Evolutionary conservation across 305 asterid species (phyloP).

Genomic region (Nicotiana rustica): DNA sequence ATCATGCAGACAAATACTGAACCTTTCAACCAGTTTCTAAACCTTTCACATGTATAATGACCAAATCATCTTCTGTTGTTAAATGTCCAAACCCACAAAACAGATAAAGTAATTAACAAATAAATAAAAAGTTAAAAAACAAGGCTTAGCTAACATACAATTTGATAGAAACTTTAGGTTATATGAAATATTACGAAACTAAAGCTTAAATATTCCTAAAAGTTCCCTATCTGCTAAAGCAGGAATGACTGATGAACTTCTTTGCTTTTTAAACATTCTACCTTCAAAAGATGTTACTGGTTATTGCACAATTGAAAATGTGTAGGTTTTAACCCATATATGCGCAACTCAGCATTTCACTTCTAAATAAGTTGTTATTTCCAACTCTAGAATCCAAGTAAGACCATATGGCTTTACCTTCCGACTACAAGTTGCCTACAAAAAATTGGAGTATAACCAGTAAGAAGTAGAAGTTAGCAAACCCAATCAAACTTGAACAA

Average conservation of each 20-base stretch:
- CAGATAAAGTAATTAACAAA: neutral
- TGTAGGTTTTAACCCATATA: neutral
- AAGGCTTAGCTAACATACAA: slow-evolving; percentile 11
- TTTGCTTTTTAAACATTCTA: slow-evolving; percentile 14
- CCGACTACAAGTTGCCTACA: neutral
- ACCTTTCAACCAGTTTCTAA: slow-evolving; percentile 28
- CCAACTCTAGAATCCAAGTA: neutral
- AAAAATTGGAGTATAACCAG: slow-evolving; percentile 23
- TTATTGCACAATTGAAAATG: slow-evolving; percentile 6
- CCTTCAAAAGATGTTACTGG: slow-evolving; percentile 8
- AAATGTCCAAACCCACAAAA: slow-evolving; percentile 16
- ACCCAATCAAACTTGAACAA: slow-evolving; percentile 31
- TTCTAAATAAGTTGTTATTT: neutral
- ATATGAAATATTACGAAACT: neutral
- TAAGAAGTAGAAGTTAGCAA: neutral
- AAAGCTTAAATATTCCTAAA: slow-evolving; percentile 10
- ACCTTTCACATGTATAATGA: slow-evolving; percentile 8
- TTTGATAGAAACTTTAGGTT: neutral
- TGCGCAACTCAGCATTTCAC: neutral
- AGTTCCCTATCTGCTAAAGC: neutral
- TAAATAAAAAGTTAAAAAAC: neutral
- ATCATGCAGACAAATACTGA: slow-evolving; percentile 9
- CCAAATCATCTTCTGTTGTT: neutral
- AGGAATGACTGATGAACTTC: neutral
- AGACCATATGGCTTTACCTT: neutral